phyloP scores from a whole-genome alignment of 2,329 filamentous ascomycete genomes.

The Fusarium luffae region DNA sequence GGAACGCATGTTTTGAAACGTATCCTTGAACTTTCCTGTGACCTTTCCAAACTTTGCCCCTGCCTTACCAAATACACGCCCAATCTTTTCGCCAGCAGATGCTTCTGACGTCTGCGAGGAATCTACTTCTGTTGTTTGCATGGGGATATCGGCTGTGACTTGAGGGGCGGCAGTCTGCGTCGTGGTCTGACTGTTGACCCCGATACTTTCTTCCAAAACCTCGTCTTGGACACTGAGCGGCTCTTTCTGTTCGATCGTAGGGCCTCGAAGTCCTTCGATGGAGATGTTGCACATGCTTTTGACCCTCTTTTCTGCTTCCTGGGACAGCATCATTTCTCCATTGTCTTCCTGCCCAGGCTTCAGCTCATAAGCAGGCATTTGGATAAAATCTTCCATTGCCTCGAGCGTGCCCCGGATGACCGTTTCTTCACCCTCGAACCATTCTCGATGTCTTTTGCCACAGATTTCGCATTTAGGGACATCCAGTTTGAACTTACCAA shows the following conservation, averaged over 20 bases:
- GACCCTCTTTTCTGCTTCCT: background rate
- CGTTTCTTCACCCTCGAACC: background rate
- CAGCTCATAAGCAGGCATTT: constrained; percentile 12
- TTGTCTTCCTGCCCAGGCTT: background rate
- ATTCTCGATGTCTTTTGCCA: constrained; percentile 10
- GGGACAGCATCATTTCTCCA: constrained; percentile 14
- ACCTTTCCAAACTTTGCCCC: background rate
- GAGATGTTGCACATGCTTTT: constrained; percentile 14
- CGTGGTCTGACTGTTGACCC: background rate
- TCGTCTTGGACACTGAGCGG: background rate
- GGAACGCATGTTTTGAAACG: background rate
- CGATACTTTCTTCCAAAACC: background rate
- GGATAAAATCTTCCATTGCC: constrained; percentile 23
- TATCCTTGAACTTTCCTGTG: background rate
- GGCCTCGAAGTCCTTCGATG: background rate
- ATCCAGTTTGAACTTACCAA: background rate
- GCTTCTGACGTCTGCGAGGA: background rate
- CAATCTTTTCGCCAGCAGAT: fast-evolving
- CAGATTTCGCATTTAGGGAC: constrained; percentile 10
- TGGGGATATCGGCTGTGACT: background rate
- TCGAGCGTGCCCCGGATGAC: constrained; percentile 5
- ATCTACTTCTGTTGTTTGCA: background rate
- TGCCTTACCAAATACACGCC: background rate
- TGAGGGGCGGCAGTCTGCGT: background rate
- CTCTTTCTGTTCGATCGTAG: background rate